These are phyloP conservation scores for Neostapfia colusana DNA, from an alignment of 176 grass and related monocot species.

Conservation along the genomic window DNA sequence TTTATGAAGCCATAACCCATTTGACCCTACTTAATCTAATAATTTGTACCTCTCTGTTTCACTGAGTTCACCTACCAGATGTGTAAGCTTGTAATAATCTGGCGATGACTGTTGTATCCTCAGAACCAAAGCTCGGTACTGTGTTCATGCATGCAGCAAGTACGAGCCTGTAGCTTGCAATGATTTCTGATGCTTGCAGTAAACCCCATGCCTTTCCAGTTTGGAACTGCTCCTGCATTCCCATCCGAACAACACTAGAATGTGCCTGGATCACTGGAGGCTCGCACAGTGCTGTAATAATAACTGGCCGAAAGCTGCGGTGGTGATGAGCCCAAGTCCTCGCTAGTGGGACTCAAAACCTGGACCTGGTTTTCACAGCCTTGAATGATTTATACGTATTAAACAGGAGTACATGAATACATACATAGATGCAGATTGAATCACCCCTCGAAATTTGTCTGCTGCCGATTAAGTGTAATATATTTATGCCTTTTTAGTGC, in stretches of 20 bases:
- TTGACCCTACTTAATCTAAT: background rate
- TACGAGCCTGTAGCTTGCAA: constrained; percentile 31
- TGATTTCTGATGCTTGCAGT: constrained; percentile 53
- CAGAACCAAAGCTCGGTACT: constrained; percentile 11
- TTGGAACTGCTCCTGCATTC: constrained; percentile 43
- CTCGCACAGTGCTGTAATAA: constrained; percentile 44
- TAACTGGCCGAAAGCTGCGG: constrained; percentile 56
- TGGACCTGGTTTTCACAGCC: constrained; percentile 19
- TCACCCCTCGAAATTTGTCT: no score
- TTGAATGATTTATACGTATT: constrained; percentile 33
- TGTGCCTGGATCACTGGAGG: constrained; percentile 52
- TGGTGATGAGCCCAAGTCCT: constrained; percentile 11
- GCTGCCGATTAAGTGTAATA: no score
- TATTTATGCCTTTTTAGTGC: background rate
- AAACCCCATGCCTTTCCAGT: constrained; percentile 49
- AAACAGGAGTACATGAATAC: constrained; percentile 9
- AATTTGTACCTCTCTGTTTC: background rate
- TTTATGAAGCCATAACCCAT: background rate
- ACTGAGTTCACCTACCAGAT: background rate
- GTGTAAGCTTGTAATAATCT: background rate
- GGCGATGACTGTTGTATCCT: background rate
- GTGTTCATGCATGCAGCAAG: constrained; percentile 1
- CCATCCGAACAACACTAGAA: constrained; percentile 51
- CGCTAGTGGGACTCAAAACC: background rate
- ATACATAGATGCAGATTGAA: background rate